Percentiles rank a stretch among this genome's conserved stretches.
These are phyloP conservation scores for Penicillium sp. DNA, from an alignment of 2,329 filamentous ascomycete genomes.

Conservation along the genomic window DNA sequence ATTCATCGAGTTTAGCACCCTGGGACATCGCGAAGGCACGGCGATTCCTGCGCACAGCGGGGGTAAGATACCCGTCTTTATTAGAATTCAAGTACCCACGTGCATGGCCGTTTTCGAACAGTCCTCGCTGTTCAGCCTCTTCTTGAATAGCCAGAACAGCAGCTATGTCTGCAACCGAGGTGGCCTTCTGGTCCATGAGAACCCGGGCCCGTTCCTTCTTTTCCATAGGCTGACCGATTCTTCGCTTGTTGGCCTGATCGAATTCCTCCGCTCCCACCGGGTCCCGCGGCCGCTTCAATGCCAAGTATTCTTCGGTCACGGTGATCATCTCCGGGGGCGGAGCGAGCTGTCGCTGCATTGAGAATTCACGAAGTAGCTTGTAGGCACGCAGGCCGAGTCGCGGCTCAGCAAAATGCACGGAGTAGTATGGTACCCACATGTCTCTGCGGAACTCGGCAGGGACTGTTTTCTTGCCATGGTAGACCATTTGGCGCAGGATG, in stretches of 20 bases:
- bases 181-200: constrained; percentile 65
- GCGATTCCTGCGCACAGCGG: constrained; percentile 31
- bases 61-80: constrained; percentile 34
- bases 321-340: constrained; percentile 48
- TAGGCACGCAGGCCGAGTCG: constrained; percentile 55
- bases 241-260: constrained; percentile 40
- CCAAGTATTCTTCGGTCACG: constrained; percentile 44
- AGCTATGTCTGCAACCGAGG: constrained; percentile 59
- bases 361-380: constrained; percentile 59
- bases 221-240: constrained; percentile 45
- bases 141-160: constrained; percentile 54
- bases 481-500: constrained; percentile 57
- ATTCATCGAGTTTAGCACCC: constrained; percentile 23
- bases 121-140: constrained; percentile 31
- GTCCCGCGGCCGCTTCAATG: constrained; percentile 39
- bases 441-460: constrained; percentile 59
- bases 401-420: constrained; percentile 54
- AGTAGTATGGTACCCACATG: constrained; percentile 61
- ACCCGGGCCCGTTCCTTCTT: constrained; percentile 51
- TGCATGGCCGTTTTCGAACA: constrained; percentile 26
- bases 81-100: too few relatives aligned
- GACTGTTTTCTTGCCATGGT: constrained; percentile 62
- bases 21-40: constrained; percentile 23
- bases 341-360: constrained; percentile 56
- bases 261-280: constrained; percentile 41